Evolutionary conservation across 2,329 filamentous ascomycete species (phyloP).

Genomic region (Colletotrichum eremochloae): DNA sequence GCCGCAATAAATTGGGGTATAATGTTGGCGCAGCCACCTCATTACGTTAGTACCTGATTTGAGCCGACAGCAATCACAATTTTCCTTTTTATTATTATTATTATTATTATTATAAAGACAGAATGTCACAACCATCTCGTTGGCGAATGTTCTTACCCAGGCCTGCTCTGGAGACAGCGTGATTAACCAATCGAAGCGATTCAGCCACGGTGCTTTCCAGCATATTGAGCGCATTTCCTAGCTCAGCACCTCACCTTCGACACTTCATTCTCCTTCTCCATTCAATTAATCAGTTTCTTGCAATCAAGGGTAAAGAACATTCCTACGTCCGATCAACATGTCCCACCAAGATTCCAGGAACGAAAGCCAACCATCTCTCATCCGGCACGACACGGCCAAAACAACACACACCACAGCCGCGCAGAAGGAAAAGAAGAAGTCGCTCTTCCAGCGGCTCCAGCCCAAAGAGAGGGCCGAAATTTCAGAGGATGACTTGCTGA

Average conservation of each 20-base stretch:
- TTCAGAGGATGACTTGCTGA: conserved; percentile 55
- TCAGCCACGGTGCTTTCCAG: neutral
- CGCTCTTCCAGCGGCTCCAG: conserved; percentile 50
- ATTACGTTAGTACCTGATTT: neutral
- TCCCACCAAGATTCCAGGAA: neutral
- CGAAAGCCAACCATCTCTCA: conserved; percentile 8
- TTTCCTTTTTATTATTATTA: no score
- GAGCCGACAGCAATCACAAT: no score
- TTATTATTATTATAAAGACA: neutral
- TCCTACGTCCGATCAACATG: neutral
- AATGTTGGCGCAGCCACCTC: neutral
- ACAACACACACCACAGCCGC: neutral
- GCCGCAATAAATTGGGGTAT: neutral
- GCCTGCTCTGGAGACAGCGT: neutral
- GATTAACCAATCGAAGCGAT: no score
- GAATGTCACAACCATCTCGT: neutral
- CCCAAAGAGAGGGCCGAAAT: conserved; percentile 50
- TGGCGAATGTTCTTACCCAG: neutral
- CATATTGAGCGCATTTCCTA: neutral
- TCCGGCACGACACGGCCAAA: neutral
- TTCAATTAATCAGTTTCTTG: neutral
- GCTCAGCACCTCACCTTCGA: neutral
- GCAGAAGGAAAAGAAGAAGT: conserved; percentile 44
- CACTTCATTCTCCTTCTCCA: no score
- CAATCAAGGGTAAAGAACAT: neutral